Percentiles rank a stretch among this genome's conserved stretches.
Evolutionary conservation across 805 yeast species (phyloP).

Genomic region (Lachancea cidri): DNA sequence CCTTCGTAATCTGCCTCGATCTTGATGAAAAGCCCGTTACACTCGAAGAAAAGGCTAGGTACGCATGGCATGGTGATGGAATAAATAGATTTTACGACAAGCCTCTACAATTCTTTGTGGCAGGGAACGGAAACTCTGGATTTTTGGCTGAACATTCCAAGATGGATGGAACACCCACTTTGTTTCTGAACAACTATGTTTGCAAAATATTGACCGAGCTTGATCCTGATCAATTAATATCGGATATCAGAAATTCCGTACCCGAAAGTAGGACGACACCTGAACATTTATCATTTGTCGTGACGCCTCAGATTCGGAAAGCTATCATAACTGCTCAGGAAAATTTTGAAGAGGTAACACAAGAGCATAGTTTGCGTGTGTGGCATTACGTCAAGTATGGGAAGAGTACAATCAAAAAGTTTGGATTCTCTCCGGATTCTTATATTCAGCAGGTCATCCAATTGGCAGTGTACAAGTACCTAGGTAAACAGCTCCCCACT

Average conservation of each 20-base stretch:
- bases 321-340: constrained; percentile 52
- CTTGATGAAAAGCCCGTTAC: constrained; percentile 59
- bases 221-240: constrained; percentile 31
- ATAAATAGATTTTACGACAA: constrained; percentile 87
- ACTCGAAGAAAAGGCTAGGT: constrained; percentile 75
- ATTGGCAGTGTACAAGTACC: constrained; percentile 79
- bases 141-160: constrained; percentile 94
- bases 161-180: constrained; percentile 98
- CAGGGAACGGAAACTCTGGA: constrained; percentile 83
- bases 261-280: constrained; percentile 11
- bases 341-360: constrained; percentile 49
- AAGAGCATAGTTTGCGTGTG: constrained; percentile 66
- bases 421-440: constrained; percentile 90
- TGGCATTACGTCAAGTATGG: constrained; percentile 84
- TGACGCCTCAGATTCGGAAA: constrained; percentile 45
- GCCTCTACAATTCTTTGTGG: constrained; percentile 77
- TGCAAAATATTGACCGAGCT: constrained; percentile 50
- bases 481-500: constrained; percentile 80
- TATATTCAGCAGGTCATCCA: constrained; percentile 87
- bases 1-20: constrained; percentile 80
- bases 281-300: constrained; percentile 48
- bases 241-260: constrained; percentile 7
- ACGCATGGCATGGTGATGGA: constrained; percentile 95
- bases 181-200: constrained; percentile 75
- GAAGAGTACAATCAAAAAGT: constrained; percentile 74